phyloP scores from a whole-genome alignment of 1,139 yeast genomes.

The Debaryomyces subglobosus region DNA sequence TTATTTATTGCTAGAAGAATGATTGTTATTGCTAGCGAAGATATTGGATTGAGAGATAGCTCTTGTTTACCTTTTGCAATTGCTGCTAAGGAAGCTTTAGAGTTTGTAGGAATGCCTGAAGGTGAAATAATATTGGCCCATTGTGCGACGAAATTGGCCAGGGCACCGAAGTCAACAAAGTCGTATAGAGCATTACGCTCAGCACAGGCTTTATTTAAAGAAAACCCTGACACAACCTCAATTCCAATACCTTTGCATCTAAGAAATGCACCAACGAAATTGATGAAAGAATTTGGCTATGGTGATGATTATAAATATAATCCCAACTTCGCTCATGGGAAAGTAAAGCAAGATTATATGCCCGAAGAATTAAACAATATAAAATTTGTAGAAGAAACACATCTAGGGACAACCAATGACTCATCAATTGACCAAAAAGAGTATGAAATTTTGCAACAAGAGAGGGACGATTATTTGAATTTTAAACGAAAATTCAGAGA shows the following conservation, averaged over 20 bases:
- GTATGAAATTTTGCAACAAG: conserved; percentile 25
- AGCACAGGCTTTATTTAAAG: conserved; percentile 59
- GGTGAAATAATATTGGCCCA: conserved; percentile 90
- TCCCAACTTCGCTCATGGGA: conserved; percentile 75
- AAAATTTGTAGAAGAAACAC: conserved; percentile 41
- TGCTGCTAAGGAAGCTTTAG: conserved; percentile 83
- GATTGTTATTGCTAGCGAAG: conserved; percentile 93
- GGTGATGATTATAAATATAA: conserved; percentile 85
- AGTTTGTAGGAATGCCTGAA: conserved; percentile 96
- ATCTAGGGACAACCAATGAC: conserved; percentile 37
- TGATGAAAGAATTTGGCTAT: conserved; percentile 89
- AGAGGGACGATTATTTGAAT: conserved; percentile 29
- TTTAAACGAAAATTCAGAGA: conserved; percentile 26
- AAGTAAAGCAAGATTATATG: conserved; percentile 69
- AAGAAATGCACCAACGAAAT: conserved; percentile 88
- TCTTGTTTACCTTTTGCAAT: conserved; percentile 84
- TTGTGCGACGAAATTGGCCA: conserved; percentile 84
- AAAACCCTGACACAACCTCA: conserved; percentile 64
- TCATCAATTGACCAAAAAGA: conserved; percentile 24
- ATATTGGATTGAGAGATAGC: conserved; percentile 82
- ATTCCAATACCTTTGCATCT: conserved; percentile 78
- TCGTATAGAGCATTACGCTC: conserved; percentile 77
- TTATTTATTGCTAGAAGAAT: conserved; percentile 87
- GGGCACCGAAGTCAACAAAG: conserved; percentile 83
- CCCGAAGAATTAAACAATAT: conserved; percentile 51